phyloP scores from a whole-genome alignment of 345 rosid species.

The Melastoma malabathricum region DNA sequence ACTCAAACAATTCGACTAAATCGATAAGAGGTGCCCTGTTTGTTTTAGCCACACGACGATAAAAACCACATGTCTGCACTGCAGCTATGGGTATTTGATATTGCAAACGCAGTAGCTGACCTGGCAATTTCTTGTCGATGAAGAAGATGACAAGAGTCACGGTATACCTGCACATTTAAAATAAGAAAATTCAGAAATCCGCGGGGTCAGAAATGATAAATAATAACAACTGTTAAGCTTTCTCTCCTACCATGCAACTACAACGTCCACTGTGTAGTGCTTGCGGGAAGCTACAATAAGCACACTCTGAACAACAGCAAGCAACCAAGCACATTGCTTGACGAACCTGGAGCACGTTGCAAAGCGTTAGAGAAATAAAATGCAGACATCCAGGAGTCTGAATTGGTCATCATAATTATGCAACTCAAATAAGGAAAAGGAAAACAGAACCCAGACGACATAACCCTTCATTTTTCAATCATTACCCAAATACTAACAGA shows the following conservation, averaged over 20 bases:
- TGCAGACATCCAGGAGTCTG: too few relatives aligned
- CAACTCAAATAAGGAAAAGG: too few relatives aligned
- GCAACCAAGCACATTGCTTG: slow-evolving; percentile 58
- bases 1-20: background rate
- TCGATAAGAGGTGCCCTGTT: background rate
- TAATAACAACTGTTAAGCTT: too few relatives aligned
- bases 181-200: background rate
- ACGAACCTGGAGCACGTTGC: slow-evolving; percentile 31
- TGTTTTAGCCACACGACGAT: background rate
- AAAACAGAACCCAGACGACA: too few relatives aligned
- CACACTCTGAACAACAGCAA: slow-evolving; percentile 66
- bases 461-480: too few relatives aligned
- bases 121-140: slow-evolving; percentile 61
- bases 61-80: background rate
- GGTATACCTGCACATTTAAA: slow-evolving; percentile 51
- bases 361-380: too few relatives aligned
- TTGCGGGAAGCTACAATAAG: slow-evolving; percentile 78
- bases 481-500: too few relatives aligned
- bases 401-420: too few relatives aligned
- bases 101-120: slow-evolving; percentile 14
- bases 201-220: too few relatives aligned
- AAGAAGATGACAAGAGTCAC: slow-evolving; percentile 56
- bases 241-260: slow-evolving; percentile 60
- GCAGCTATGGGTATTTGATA: background rate
- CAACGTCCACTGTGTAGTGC: slow-evolving; percentile 73